These are phyloP conservation scores for Pseudonitzschia multiseries DNA, from an alignment of 108 stramenopile species.

Conservation along the genomic window DNA sequence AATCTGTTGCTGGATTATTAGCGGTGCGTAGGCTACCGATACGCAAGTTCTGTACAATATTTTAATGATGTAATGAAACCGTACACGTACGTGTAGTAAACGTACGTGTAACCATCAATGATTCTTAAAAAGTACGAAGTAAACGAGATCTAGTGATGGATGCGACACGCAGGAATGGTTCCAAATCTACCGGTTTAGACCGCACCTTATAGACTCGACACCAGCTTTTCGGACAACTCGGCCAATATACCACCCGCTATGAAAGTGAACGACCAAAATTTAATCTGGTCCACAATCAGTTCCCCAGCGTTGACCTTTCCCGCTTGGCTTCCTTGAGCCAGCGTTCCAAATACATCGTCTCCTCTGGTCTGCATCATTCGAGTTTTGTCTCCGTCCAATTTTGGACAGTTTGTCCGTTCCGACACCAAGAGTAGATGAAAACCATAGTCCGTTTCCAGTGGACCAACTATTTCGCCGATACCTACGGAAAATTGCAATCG, in stretches of 20 bases:
- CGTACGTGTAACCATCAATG: no score
- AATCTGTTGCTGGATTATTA: constrained; percentile 74
- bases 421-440: constrained; percentile 58
- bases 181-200: no score
- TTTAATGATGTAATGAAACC: no score
- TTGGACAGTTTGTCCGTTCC: constrained; percentile 70
- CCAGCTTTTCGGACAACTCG: constrained; percentile 47
- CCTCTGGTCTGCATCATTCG: constrained; percentile 33
- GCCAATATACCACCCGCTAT: constrained; percentile 49
- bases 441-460: constrained; percentile 57
- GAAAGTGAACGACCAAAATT: constrained; percentile 42
- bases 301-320: constrained; percentile 19
- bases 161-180: no score
- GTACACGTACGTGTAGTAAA: no score
- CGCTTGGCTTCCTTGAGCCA: constrained; percentile 9
- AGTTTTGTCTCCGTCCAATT: constrained; percentile 57
- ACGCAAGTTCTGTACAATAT: no score
- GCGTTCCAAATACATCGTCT: constrained; percentile 33
- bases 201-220: neutral
- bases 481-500: constrained; percentile 48
- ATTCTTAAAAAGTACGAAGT: no score
- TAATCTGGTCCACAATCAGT: constrained; percentile 43
- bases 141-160: no score
- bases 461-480: constrained; percentile 50
- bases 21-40: neutral